Evolutionary conservation across 78 protist genomes (phyloP).

Genomic region (Chrysochromulina tobinii): DNA sequence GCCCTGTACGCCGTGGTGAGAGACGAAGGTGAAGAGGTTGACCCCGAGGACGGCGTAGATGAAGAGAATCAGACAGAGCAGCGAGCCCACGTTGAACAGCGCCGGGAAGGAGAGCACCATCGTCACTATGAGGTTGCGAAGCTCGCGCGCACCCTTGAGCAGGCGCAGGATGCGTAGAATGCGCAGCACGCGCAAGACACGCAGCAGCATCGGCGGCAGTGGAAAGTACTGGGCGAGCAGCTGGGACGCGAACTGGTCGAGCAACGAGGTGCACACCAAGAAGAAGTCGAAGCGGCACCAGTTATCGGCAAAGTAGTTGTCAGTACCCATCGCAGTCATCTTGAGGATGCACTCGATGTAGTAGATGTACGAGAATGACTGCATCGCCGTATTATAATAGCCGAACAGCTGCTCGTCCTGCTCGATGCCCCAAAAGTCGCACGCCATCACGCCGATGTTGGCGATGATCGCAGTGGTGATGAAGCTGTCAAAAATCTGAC

Average conservation of each 20-base stretch:
- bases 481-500: not conserved
- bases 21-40: not conserved
- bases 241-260: not conserved
- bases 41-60: slow-evolving; percentile 1
- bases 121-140: not conserved
- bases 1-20: too few relatives aligned
- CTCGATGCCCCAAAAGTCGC: not conserved
- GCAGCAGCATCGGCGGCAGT: not conserved
- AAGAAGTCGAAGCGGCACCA: not conserved
- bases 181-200: not conserved
- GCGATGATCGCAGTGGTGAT: not conserved
- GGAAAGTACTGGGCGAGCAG: not conserved
- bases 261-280: not conserved
- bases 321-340: not conserved
- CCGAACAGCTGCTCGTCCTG: too few relatives aligned
- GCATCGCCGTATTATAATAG: too few relatives aligned
- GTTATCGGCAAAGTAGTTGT: not conserved
- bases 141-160: not conserved
- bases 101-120: not conserved
- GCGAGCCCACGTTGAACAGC: not conserved
- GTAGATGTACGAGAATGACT: not conserved
- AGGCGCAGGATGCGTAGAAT: not conserved
- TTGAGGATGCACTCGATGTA: not conserved
- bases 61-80: not conserved
- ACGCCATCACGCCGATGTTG: not conserved